A percentile compares a stretch with the other conserved stretches of the same genome.
Evolutionary conservation across 257 asterid genomes (phyloP).

Genomic region (Solanum chiquidenum): DNA sequence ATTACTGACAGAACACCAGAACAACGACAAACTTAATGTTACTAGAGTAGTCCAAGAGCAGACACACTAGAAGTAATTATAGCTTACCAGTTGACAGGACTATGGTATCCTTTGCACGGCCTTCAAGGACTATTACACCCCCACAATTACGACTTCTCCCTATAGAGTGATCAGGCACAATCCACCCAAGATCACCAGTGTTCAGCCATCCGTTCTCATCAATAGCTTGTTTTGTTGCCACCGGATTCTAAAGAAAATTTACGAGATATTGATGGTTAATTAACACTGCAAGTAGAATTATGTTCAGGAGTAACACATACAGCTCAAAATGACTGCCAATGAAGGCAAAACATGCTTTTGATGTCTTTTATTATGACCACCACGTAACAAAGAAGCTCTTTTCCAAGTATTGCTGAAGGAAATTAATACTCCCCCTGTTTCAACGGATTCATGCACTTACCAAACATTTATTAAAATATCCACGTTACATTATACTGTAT

Average conservation of each 20-base stretch:
- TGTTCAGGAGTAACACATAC: too few relatives aligned
- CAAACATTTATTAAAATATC: background rate
- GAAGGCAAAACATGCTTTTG: background rate
- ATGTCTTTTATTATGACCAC: background rate
- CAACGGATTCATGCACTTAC: background rate
- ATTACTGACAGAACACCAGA: background rate
- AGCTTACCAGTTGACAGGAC: constrained; percentile 79
- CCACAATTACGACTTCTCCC: constrained; percentile 79
- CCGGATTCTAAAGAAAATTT: constrained; percentile 35
- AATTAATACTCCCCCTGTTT: background rate
- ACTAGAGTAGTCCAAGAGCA: background rate
- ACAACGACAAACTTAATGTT: background rate
- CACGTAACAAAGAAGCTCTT: background rate
- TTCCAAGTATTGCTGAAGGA: background rate
- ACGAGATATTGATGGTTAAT: background rate
- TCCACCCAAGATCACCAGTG: constrained; percentile 95
- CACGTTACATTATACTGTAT: background rate
- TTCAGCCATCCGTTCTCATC: constrained; percentile 83
- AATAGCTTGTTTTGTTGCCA: constrained; percentile 59
- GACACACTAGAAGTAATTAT: background rate
- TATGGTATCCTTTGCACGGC: constrained; percentile 92
- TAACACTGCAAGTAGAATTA: background rate
- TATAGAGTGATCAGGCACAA: constrained; percentile 60
- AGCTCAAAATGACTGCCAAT: background rate
- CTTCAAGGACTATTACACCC: constrained; percentile 82